Percentiles rank a stretch among this genome's conserved stretches.
Conservation (phyloP, 345 rosid species). For the Eutrema japonicum region DNA sequence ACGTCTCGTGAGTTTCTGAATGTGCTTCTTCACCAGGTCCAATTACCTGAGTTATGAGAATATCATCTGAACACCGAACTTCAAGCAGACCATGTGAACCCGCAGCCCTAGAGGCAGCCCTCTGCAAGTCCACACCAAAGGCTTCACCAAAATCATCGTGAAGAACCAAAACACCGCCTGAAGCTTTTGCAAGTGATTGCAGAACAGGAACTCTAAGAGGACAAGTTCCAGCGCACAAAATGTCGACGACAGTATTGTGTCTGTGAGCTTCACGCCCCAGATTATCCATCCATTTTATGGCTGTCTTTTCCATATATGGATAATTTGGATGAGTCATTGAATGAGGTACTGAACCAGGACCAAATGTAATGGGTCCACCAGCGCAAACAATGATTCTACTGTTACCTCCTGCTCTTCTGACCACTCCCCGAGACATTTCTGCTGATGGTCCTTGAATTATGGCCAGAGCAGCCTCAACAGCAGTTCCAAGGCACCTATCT, state of each 20-base stretch:
- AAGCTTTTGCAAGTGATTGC: conserved; percentile 93
- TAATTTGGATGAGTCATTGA: conserved; percentile 87
- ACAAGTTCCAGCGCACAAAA: conserved; percentile 97
- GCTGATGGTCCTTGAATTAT: conserved; percentile 92
- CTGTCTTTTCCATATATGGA: conserved; percentile 82
- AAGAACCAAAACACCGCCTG: conserved; percentile 95
- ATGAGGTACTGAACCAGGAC: conserved; percentile 93
- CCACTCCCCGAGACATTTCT: conserved; percentile 81
- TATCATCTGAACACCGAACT: conserved; percentile 94
- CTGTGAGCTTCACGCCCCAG: conserved; percentile 80
- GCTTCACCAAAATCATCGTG: conserved; percentile 99
- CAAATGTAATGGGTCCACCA: conserved; percentile 93
- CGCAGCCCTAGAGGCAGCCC: conserved; percentile 86
- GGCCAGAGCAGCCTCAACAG: conserved; percentile 91
- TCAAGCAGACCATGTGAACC: conserved; percentile 89
- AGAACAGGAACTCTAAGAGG: conserved; percentile 86
- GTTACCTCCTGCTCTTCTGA: conserved; percentile 88
- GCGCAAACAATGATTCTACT: conserved; percentile 90
- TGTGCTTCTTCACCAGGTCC: conserved; percentile 99
- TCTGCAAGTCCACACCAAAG: conserved; percentile 93
- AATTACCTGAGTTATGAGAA: conserved; percentile 82
- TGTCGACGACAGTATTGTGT: conserved; percentile 80
- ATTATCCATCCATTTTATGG: conserved; percentile 84
- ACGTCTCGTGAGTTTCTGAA: conserved; percentile 68
- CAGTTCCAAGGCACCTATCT: conserved; percentile 89